These are phyloP conservation scores for Colletotrichum incanum DNA, from an alignment of 2,329 filamentous ascomycete species.

Conservation along the genomic window DNA sequence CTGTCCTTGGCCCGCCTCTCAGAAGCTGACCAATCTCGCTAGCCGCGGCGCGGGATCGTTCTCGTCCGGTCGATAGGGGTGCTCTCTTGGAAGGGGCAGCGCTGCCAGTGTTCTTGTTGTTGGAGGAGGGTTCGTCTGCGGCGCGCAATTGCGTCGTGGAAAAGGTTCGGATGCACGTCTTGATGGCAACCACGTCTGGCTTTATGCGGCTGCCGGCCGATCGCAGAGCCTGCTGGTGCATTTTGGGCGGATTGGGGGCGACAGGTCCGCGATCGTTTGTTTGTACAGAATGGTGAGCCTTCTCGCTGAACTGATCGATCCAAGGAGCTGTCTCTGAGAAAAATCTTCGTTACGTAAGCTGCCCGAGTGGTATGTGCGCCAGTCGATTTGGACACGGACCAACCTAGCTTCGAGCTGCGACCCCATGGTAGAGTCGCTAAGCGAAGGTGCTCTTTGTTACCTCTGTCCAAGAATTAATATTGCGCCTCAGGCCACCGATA, in stretches of 20 bases:
- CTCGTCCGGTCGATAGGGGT: slow-evolving; percentile 47
- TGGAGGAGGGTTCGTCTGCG: slow-evolving; percentile 47
- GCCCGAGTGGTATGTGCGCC: background rate
- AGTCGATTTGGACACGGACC: background rate
- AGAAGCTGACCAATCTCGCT: slow-evolving; percentile 53
- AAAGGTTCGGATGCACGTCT: slow-evolving; percentile 55
- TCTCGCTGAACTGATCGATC: slow-evolving; percentile 6
- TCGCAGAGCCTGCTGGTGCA: slow-evolving; percentile 58
- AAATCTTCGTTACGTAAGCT: slow-evolving; percentile 40
- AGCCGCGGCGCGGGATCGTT: slow-evolving; percentile 54
- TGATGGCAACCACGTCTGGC: slow-evolving; percentile 51
- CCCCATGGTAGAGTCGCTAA: no score
- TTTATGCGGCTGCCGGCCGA: slow-evolving; percentile 55
- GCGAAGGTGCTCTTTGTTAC: background rate
- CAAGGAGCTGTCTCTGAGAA: slow-evolving; percentile 29
- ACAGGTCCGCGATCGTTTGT: slow-evolving; percentile 24
- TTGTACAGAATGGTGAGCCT: slow-evolving; percentile 18
- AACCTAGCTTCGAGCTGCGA: background rate
- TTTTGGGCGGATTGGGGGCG: slow-evolving; percentile 44
- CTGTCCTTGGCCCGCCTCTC: slow-evolving; percentile 28
- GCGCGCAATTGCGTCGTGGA: slow-evolving; percentile 56
- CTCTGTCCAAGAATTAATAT: background rate
- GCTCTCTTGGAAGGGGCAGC: slow-evolving; percentile 3
- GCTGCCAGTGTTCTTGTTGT: slow-evolving; percentile 29
- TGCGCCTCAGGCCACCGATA: background rate